Evolutionary conservation across 2,329 filamentous ascomycete species (phyloP).

Genomic region (Stachybotrys chartarum): DNA sequence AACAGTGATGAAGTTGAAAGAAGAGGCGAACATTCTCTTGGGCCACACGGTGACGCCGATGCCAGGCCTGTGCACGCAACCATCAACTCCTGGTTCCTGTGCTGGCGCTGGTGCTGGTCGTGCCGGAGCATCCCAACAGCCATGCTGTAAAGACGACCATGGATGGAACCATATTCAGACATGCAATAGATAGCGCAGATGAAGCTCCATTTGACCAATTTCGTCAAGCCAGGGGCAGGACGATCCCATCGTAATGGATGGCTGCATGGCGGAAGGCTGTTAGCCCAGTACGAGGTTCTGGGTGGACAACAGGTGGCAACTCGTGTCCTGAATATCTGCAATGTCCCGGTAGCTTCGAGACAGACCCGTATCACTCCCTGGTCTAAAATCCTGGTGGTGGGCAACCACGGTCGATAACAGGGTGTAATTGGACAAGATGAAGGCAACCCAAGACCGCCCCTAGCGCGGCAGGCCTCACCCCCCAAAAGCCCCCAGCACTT

Average conservation of each 20-base stretch:
- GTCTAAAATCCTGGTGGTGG: not conserved
- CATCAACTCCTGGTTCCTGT: no score
- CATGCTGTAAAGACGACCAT: no score
- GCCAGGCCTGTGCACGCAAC: no score
- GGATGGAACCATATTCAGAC: not conserved
- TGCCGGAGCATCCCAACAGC: no score
- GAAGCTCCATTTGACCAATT: conserved; percentile 1
- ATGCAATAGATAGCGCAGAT: not conserved
- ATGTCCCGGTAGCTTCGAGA: not conserved
- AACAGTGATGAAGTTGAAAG: no score
- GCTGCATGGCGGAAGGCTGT: not conserved
- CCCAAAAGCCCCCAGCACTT: not conserved
- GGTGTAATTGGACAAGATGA: not conserved
- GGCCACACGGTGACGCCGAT: not conserved
- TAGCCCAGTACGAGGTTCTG: not conserved
- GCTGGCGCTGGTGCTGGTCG: no score
- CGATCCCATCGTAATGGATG: not conserved
- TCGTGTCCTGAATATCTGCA: not conserved
- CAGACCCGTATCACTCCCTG: not conserved
- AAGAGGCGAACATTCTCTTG: not conserved
- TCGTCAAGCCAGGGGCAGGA: not conserved
- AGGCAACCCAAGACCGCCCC: not conserved
- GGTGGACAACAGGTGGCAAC: not conserved
- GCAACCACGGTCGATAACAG: not conserved
- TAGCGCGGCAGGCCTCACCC: not conserved